Evolutionary conservation across 108 stramenopile species (phyloP), one percentile per base, ranked within the genome.

Genomic region (Fragilaria radians): DNA sequence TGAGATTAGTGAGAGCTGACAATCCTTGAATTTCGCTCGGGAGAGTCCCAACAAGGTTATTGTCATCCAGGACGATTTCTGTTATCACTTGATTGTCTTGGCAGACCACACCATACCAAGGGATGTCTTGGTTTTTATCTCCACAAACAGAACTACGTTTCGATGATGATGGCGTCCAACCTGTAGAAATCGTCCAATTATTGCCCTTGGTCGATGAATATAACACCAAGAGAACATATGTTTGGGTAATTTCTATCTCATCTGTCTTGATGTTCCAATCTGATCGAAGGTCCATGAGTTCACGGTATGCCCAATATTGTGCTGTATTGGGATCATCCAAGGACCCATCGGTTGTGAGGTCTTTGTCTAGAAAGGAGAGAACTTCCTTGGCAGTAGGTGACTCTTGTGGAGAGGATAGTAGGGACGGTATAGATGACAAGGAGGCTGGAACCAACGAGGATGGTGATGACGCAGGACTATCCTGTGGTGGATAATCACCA

Each of bases 131-230:
- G 5, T 32, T 53, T n/a, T n/a, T n/a, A 3, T 60, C 45, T 17
- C 65, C 64, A 25, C 72, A 73, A 14, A 58, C 17, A n/a, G n/a
- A n/a, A n/a, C n/a, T n/a, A n/a, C n/a, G n/a, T n/a, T n/a, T n/a
- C 27, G 45, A 56, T 36, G 48, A 49, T 3, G 34, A 45, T 28
- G 61, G 49, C 23, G 68, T 52, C 76, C 76, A 77, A 9, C 36
- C 4, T 30, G 28, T 24, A 45, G 54, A 66, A 9, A 5, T n/a
- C 31, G 36, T 66, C 86, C 86, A 88, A 46, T 52, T 30, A 46
- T 76, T 69, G 2, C 86, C 86, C 7, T 32, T 58, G 5, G 79
- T 68, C 2, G 72, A 42, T 71, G 67, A 85, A 30, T 74, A 81
- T 0, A 85, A 59, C 4, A 69, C 74, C n/a, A 67, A 70, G 14